A percentile compares a stretch with the other conserved stretches of the same genome.
Conservation (phyloP, 108 stramenopile genomes). For the Mediolabrus comicus region DNA sequence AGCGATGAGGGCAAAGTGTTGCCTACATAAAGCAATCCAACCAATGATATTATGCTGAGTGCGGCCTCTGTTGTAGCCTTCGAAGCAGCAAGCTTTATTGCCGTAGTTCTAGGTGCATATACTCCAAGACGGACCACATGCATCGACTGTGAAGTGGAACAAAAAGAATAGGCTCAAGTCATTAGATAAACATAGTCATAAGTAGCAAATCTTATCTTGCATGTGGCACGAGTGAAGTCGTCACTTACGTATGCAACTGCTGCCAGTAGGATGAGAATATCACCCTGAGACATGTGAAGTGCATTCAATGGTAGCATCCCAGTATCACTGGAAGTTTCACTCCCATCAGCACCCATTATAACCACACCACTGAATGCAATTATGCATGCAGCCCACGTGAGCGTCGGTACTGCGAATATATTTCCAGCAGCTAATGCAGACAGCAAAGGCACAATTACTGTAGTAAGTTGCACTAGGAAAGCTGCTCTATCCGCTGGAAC, state of each 20-base stretch:
- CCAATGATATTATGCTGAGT: constrained; percentile 47
- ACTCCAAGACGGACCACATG: constrained; percentile 80
- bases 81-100: constrained; percentile 68
- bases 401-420: constrained; percentile 26
- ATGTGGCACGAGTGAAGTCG: no score
- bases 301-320: background rate
- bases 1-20: background rate
- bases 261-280: constrained; percentile 66
- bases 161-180: no score
- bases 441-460: constrained; percentile 75
- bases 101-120: constrained; percentile 61
- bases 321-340: background rate
- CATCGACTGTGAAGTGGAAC: no score
- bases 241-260: constrained; percentile 79
- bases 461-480: constrained; percentile 84
- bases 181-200: no score
- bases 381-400: constrained; percentile 73
- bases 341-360: constrained; percentile 70
- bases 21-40: constrained; percentile 10
- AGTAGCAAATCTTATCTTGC: no score
- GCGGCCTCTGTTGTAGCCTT: constrained; percentile 75
- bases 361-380: constrained; percentile 76
- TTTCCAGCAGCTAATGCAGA: constrained; percentile 38
- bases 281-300: constrained; percentile 56
- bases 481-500: constrained; percentile 79